phyloP scores from a whole-genome alignment of 768 basidiomycete species.

The Gymnopilus junonius region DNA sequence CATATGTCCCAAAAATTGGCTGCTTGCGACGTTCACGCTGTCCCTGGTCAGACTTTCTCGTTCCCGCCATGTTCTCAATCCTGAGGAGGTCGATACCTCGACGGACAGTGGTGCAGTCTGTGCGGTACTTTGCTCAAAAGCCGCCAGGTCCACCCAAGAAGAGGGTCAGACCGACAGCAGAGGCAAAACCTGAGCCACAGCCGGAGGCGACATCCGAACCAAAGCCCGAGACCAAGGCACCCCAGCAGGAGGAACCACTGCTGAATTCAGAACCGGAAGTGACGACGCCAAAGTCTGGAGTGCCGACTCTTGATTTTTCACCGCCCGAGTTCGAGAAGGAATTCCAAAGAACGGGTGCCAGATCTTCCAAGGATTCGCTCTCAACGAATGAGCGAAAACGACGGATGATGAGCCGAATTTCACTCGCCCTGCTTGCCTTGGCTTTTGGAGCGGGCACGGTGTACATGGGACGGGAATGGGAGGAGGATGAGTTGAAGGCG shows the following conservation, averaged over 20 bases:
- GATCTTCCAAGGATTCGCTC: slow-evolving; percentile 76
- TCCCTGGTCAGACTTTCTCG: background rate
- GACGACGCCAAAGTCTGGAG: slow-evolving; percentile 11
- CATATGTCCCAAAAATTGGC: slow-evolving; percentile 18
- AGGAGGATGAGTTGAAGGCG: slow-evolving; percentile 65
- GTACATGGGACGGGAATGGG: slow-evolving; percentile 82
- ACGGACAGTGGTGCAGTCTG: slow-evolving; percentile 33
- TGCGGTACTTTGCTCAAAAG: slow-evolving; percentile 41
- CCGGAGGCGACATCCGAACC: slow-evolving; percentile 6
- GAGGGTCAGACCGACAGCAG: slow-evolving; percentile 22
- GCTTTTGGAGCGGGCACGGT: slow-evolving; percentile 54
- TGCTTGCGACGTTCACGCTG: background rate
- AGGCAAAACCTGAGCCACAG: background rate
- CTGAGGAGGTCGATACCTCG: slow-evolving; percentile 39
- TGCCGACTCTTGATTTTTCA: slow-evolving; percentile 69
- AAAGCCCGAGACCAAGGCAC: slow-evolving; percentile 23
- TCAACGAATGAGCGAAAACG: slow-evolving; percentile 80
- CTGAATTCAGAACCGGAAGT: background rate
- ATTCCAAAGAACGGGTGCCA: slow-evolving; percentile 69
- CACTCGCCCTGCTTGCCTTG: slow-evolving; percentile 61
- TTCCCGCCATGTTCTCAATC: slow-evolving; percentile 32
- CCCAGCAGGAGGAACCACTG: slow-evolving; percentile 19
- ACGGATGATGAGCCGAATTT: slow-evolving; percentile 55
- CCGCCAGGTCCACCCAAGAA: slow-evolving; percentile 21
- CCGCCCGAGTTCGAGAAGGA: slow-evolving; percentile 51